These are phyloP conservation scores for Sideroxylon spinosum DNA, from an alignment of 179 eudicot genomes.

Conservation along the genomic window DNA sequence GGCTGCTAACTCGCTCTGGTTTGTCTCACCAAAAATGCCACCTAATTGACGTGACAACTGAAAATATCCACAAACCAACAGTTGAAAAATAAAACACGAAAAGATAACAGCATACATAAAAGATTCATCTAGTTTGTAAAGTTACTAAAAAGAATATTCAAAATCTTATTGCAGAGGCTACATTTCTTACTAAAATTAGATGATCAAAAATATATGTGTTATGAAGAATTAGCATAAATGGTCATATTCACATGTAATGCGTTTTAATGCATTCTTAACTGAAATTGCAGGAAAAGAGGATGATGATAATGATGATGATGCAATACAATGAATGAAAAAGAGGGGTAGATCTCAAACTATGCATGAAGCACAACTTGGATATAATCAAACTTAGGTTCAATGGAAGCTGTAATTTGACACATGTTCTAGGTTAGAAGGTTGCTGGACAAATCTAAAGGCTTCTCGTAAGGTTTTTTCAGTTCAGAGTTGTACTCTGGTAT, in stretches of 20 bases:
- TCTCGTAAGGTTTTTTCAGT: background rate
- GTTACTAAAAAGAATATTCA: background rate
- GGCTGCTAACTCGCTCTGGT: conserved; percentile 87
- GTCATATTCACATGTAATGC: background rate
- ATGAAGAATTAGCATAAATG: background rate
- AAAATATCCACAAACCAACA: conserved; percentile 17
- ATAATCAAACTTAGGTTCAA: background rate
- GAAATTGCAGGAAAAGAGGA: conserved; percentile 6
- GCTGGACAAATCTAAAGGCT: background rate
- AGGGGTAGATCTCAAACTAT: background rate
- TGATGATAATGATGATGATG: background rate
- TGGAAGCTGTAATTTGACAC: background rate
- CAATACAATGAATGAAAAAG: background rate
- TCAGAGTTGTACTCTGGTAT: background rate
- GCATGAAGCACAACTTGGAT: background rate
- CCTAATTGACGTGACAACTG: conserved; percentile 54
- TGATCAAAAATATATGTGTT: background rate
- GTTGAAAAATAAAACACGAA: background rate
- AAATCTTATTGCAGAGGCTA: conserved; percentile 1
- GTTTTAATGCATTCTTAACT: background rate
- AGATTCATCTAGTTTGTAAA: background rate
- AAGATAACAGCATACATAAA: background rate
- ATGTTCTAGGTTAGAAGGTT: background rate
- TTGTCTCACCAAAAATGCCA: conserved; percentile 71
- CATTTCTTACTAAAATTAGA: background rate